Base-by-base conservation (phyloP, 495 filamentous ascomycete species). In the Podospora sp. region DNA sequence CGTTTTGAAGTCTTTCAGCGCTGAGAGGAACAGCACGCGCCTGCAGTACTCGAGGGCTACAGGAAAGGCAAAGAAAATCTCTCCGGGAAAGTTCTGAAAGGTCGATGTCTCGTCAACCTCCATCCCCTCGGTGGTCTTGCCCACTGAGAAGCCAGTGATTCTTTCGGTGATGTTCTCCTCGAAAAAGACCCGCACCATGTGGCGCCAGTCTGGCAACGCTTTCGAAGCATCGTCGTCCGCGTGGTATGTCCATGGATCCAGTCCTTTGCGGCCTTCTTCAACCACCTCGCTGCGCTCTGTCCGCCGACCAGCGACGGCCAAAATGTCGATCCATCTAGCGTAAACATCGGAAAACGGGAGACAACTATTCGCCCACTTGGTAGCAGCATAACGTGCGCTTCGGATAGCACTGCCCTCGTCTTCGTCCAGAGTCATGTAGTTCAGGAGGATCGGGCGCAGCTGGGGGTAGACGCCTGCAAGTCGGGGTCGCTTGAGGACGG, bases 331-430 rank as follows among this genome's bases (percentile, higher is more conserved):
- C 92, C 92, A 98, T 53, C 94, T 87, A 49, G 90, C 95, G 22
- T 87, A 82, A 14, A 92, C 83, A 72, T 96, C 92, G 40, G 79
- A 82, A 68, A 90, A 97, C 1, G 89, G 88, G 12, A 99, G 81
- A 71, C 92, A 96, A n/a, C 90, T 83, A 71, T 97, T 97, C 2
- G 93, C 91, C 82, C 93, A 97, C 25, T 93, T 89, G 5, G 95
- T 86, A n/a, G 90, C 90, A 21, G 91, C 87, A 77, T 92, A 94
- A 8, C 92, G 88, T 58, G 90, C 89, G 62, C 87, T 90, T 64
- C 92, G 82, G 8, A 86, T 81, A 14, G 85, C 72, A 21, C 72
- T 75, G 55, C 82, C 82, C 40, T 6, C 12, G 25, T 83, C 78
- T 55, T 85, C 86, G 49, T 86, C 80, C 51, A 85, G 74, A 56